A percentile compares a stretch with the other conserved stretches of the same genome.
phyloP scores from a whole-genome alignment of 495 filamentous ascomycete genomes.

The Terfezia boudieri region DNA sequence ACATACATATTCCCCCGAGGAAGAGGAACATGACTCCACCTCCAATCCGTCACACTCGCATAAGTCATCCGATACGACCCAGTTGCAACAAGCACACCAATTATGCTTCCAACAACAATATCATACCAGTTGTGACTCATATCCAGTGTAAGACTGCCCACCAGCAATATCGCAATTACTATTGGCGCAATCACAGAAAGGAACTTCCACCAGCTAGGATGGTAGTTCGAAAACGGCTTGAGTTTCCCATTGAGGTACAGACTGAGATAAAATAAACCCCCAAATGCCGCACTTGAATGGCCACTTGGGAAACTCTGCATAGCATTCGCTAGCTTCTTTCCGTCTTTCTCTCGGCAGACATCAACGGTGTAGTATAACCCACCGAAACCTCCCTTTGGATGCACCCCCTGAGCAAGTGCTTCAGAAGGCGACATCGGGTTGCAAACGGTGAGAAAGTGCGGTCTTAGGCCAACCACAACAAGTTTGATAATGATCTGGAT shows the following conservation, averaged over 20 bases:
- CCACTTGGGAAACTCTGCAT: slow-evolving; percentile 40
- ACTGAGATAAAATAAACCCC: slow-evolving; percentile 32
- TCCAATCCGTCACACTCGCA: slow-evolving; percentile 35
- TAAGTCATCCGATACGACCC: slow-evolving; percentile 35
- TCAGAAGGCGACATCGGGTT: slow-evolving; percentile 26
- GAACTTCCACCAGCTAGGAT: slow-evolving; percentile 23
- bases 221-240: slow-evolving; percentile 36
- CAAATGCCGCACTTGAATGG: slow-evolving; percentile 35
- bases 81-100: slow-evolving; percentile 36
- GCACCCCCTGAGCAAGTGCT: slow-evolving; percentile 3
- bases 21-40: slow-evolving; percentile 24
- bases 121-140: slow-evolving; percentile 38
- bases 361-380: slow-evolving; percentile 25
- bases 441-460: slow-evolving; percentile 36
- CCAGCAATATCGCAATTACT: slow-evolving; percentile 20
- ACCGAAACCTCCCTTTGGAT: slow-evolving; percentile 20
- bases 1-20: neutral
- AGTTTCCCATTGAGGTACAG: slow-evolving; percentile 45
- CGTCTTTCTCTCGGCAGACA: slow-evolving; percentile 28
- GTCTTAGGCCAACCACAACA: slow-evolving; percentile 34
- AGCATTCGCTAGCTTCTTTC: slow-evolving; percentile 24
- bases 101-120: slow-evolving; percentile 30
- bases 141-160: slow-evolving; percentile 13
- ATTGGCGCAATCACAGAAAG: slow-evolving; percentile 21
- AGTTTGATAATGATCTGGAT: slow-evolving; percentile 36